Evolutionary conservation across 2,329 filamentous ascomycete species (phyloP), one percentile per base, ranked within the genome.

Genomic region (Colletotrichum sp.): DNA sequence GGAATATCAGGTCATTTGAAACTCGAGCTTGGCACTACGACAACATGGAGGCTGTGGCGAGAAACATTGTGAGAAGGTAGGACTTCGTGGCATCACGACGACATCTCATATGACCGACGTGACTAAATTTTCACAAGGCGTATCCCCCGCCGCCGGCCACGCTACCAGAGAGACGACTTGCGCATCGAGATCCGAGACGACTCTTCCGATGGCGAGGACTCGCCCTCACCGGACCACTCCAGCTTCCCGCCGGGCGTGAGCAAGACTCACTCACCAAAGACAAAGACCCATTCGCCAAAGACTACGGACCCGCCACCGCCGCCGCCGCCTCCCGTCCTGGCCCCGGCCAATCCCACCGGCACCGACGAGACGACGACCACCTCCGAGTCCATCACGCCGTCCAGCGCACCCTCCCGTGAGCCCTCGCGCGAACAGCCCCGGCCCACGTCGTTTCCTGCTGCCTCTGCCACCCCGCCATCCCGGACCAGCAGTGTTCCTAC

Each of bases 131-230:
- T 16, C 24, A 38, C 13, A 5, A 75, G 73, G 62, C 73, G 73
- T 15, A 52, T 34, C 9, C 30, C 68, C 24, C 58, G 64, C 70
- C 73, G 70, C 70, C 70, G 64, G 9, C 58, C 73, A 24, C 64
- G 58, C 9, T 73, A 56, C 21, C 43, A 21, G 6, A 56, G 70
- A 30, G 64, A 68, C 9, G 73, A 73, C 8, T 26, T 75, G 32
- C 65, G 36, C n/a, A 68, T 75, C 32, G 64, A 68, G 15, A 58
- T 75, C n/a, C 73, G 73, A 6, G 70, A 69, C 24, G 70, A 55
- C 56, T 71, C 75, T 7, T 70, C 67, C 8, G 76, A 76, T 34
- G 67, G 60, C 16, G 58, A 71, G 18, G 70, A 77, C 65, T 77
- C 76, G 1, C 76, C 76, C 3, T 77, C 76, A 26, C 76, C 76